phyloP scores from a whole-genome alignment of 257 asterid genomes.

The Solanum chiquidenum region DNA sequence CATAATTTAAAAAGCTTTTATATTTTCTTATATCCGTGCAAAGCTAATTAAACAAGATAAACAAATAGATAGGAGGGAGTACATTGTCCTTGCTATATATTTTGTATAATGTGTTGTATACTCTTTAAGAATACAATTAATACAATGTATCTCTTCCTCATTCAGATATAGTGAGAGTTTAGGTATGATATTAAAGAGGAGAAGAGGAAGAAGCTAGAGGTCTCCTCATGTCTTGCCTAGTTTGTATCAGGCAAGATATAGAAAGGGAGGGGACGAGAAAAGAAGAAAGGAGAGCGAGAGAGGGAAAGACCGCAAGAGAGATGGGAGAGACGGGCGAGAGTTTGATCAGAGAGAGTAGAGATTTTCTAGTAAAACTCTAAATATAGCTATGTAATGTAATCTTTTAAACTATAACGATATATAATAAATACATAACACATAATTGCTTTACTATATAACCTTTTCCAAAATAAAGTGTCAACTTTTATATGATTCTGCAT shows the following conservation, averaged over 20 bases:
- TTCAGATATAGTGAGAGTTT: background rate
- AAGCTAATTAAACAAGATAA: background rate
- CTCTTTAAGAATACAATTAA: background rate
- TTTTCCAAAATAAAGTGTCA: background rate
- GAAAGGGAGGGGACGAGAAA: too few relatives aligned
- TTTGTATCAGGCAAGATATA: background rate
- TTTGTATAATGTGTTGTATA: background rate
- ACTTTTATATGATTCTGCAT: background rate
- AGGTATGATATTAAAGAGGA: background rate
- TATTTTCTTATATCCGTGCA: background rate
- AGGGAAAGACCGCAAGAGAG: too few relatives aligned
- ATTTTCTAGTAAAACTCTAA: background rate
- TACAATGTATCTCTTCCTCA: background rate
- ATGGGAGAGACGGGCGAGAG: background rate
- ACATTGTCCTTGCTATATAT: background rate
- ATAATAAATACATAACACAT: background rate
- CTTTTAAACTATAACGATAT: too few relatives aligned
- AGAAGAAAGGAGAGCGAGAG: too few relatives aligned
- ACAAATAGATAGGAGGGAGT: background rate
- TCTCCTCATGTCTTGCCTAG: background rate
- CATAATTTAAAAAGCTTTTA: too few relatives aligned
- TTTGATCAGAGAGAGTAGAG: background rate
- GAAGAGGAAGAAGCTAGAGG: background rate
- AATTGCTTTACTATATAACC: too few relatives aligned
- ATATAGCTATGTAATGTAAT: too few relatives aligned